Evolutionary conservation across 2,329 filamentous ascomycete species (phyloP).

Genomic region (Aspergillus versicolor): DNA sequence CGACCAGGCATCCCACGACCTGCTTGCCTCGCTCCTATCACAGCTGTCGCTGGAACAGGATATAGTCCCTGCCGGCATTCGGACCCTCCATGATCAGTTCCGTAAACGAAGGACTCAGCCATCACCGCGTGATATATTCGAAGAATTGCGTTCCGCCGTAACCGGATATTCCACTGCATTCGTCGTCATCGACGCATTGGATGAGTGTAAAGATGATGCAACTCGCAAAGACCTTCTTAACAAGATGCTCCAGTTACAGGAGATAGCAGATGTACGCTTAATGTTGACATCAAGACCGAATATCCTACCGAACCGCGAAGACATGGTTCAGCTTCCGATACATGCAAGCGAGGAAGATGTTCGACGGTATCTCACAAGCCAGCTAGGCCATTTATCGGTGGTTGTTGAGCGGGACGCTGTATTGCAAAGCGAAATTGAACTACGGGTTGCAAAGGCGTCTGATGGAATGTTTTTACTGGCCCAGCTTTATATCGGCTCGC

Average conservation of each 20-base stretch:
- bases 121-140: not conserved
- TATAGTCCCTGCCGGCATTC: not conserved
- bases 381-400: not conserved
- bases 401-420: not conserved
- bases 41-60: constrained; percentile 24
- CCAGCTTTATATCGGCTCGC: not conserved
- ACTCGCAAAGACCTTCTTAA: constrained; percentile 4
- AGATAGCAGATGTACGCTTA: not conserved
- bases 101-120: not conserved
- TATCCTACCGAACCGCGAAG: not conserved
- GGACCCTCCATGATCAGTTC: not conserved
- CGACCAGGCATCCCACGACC: constrained; percentile 25
- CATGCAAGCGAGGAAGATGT: not conserved
- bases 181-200: not conserved
- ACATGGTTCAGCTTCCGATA: not conserved
- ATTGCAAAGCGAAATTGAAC: not conserved
- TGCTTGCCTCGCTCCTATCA: constrained; percentile 27
- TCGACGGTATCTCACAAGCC: not conserved
- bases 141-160: not conserved
- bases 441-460: not conserved
- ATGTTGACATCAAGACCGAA: not conserved
- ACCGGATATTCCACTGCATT: not conserved
- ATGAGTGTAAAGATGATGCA: not conserved
- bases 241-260: not conserved
- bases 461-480: not conserved